These are phyloP conservation scores for Platanus orientalis DNA, from an alignment of 164 flowering plant species.

Conservation along the genomic window DNA sequence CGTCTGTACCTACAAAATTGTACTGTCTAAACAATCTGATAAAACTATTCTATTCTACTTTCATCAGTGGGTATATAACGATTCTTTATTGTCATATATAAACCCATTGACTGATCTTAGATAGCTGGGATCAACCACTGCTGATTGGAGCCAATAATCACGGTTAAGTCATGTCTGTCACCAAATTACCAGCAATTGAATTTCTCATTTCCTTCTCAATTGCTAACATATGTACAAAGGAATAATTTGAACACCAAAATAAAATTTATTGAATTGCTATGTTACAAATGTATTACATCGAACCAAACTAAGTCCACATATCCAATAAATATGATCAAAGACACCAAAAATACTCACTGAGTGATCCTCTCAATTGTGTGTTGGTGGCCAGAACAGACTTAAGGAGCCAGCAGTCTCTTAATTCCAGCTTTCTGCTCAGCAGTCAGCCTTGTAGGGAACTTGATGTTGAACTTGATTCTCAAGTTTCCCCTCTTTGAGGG, in stretches of 20 bases:
- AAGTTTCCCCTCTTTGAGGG: conserved; percentile 63
- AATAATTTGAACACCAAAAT: background rate
- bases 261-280: background rate
- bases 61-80: too few relatives aligned
- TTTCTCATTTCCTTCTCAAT: too few relatives aligned
- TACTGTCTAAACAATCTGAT: too few relatives aligned
- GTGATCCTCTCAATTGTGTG: background rate
- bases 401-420: conserved; percentile 38
- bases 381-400: background rate
- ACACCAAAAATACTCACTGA: background rate
- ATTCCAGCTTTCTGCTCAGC: conserved; percentile 63
- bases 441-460: conserved; percentile 56
- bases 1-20: too few relatives aligned
- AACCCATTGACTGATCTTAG: too few relatives aligned
- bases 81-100: too few relatives aligned
- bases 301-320: background rate
- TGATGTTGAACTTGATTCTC: conserved; percentile 67
- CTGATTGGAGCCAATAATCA: too few relatives aligned
- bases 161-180: too few relatives aligned
- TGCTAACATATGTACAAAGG: too few relatives aligned
- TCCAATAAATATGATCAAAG: background rate
- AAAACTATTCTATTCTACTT: too few relatives aligned
- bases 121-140: too few relatives aligned
- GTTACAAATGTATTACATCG: background rate
- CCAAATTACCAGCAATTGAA: too few relatives aligned